Evolutionary conservation across 371 early-diverging fungal genomes (phyloP).

Genomic region (Coemansia sp.): DNA sequence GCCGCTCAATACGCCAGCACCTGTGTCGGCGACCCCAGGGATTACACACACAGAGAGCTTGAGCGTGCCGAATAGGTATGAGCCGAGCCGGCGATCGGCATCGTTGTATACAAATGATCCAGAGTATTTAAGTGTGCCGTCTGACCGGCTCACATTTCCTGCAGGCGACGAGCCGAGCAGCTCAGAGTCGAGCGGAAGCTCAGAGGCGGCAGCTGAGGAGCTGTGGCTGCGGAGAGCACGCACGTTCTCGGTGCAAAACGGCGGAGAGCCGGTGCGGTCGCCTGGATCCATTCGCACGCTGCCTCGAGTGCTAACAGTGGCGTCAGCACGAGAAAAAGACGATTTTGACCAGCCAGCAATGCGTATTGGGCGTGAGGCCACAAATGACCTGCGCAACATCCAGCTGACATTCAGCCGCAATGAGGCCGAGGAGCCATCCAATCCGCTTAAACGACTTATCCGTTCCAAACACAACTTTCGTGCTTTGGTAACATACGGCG

Average conservation of each 20-base stretch:
- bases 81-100: not conserved
- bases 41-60: not conserved
- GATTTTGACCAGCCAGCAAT: slow-evolving; percentile 37
- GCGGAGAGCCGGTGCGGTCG: not conserved
- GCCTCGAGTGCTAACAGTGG: slow-evolving; percentile 24
- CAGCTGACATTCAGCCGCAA: slow-evolving; percentile 38
- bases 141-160: not conserved
- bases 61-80: not conserved
- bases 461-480: slow-evolving; percentile 49
- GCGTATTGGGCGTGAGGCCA: slow-evolving; percentile 33
- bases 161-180: not conserved
- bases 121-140: not conserved
- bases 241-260: slow-evolving; percentile 19
- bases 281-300: slow-evolving; percentile 14
- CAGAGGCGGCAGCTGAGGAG: slow-evolving; percentile 11
- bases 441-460: slow-evolving; percentile 39
- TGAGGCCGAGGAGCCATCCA: not conserved
- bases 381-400: slow-evolving; percentile 47
- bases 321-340: slow-evolving; percentile 18
- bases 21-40: not conserved
- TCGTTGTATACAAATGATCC: not conserved
- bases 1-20: slow-evolving; percentile 4
- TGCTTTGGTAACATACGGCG: slow-evolving; percentile 45
- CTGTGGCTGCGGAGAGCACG: slow-evolving; percentile 29
- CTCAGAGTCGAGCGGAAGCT: slow-evolving; percentile 1